Evolutionary conservation across 768 basidiomycete genomes (phyloP).

Genomic region (Chiua virens): DNA sequence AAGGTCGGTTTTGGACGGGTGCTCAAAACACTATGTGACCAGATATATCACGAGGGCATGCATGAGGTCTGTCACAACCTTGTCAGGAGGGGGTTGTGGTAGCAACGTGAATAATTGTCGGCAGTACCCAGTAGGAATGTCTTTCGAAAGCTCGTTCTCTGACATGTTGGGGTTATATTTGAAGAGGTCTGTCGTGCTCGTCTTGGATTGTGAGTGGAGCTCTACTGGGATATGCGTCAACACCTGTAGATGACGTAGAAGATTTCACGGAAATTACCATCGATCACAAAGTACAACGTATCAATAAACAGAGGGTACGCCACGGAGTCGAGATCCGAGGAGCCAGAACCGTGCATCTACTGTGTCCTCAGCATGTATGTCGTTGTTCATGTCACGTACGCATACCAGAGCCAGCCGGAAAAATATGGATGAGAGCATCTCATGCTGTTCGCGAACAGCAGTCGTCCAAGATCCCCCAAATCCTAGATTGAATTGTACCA

Average conservation of each 20-base stretch:
- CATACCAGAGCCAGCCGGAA: conserved; percentile 55
- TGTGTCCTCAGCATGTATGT: background rate
- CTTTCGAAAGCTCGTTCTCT: conserved; percentile 50
- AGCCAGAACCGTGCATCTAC: conserved; percentile 59
- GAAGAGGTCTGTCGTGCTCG: conserved; percentile 55
- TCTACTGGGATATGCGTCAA: conserved; percentile 41
- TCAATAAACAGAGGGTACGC: conserved; percentile 69
- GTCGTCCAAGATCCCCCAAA: conserved; percentile 60
- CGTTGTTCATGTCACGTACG: conserved; percentile 11
- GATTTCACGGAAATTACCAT: conserved; percentile 47
- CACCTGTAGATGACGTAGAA: too few relatives aligned
- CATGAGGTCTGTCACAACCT: conserved; percentile 55
- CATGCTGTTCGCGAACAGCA: conserved; percentile 46
- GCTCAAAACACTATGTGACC: conserved; percentile 51
- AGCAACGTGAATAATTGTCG: conserved; percentile 59
- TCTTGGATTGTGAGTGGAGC: conserved; percentile 58
- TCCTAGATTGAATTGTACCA: conserved; percentile 73
- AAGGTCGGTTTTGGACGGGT: conserved; percentile 71
- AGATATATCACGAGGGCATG: conserved; percentile 52
- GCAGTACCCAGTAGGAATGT: too few relatives aligned
- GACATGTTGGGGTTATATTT: conserved; percentile 57
- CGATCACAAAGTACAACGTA: conserved; percentile 70
- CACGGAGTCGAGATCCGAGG: conserved; percentile 48
- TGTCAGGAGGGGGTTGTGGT: conserved; percentile 50
- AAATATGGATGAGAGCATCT: conserved; percentile 42